Percentiles rank a stretch among this genome's conserved stretches.
Evolutionary conservation across 1,139 yeast genomes (phyloP).

Genomic region (Pichia sp.): DNA sequence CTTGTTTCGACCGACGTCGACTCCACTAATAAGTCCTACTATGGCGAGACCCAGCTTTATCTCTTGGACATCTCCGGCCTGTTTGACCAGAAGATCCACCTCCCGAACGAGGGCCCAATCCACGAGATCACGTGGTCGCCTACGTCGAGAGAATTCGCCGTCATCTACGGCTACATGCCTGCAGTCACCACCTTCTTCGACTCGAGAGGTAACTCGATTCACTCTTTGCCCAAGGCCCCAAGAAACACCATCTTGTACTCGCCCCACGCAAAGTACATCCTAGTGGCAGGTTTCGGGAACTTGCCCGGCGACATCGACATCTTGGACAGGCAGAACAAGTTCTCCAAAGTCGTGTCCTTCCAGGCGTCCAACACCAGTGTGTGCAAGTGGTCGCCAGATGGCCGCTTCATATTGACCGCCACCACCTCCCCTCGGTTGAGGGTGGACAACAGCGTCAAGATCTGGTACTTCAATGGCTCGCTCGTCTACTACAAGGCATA

Average conservation of each 20-base stretch:
- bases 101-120: slow-evolving; percentile 92
- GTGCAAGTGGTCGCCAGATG: slow-evolving; percentile 99
- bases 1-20: slow-evolving; percentile 96
- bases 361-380: slow-evolving; percentile 93
- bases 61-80: slow-evolving; percentile 89
- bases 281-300: slow-evolving; percentile 97
- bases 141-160: slow-evolving; percentile 93
- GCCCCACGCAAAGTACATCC: slow-evolving; percentile 86
- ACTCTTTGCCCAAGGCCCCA: slow-evolving; percentile 80
- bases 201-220: slow-evolving; percentile 84
- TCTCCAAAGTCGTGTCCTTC: slow-evolving; percentile 71
- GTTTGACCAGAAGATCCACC: slow-evolving; percentile 81
- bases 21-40: slow-evolving; percentile 87
- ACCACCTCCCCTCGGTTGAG: slow-evolving; percentile 96
- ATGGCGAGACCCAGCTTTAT: slow-evolving; percentile 93
- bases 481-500: slow-evolving; percentile 74
- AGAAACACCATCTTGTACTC: slow-evolving; percentile 88
- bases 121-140: slow-evolving; percentile 99
- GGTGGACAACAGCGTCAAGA: slow-evolving; percentile 90
- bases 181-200: slow-evolving; percentile 93
- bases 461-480: slow-evolving; percentile 90
- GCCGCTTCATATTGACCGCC: slow-evolving; percentile 87
- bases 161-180: slow-evolving; percentile 96
- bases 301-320: slow-evolving; percentile 95
- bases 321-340: slow-evolving; percentile 87